phyloP scores from a whole-genome alignment of 2,329 filamentous ascomycete species.

The Colletotrichum ledebouriae region DNA sequence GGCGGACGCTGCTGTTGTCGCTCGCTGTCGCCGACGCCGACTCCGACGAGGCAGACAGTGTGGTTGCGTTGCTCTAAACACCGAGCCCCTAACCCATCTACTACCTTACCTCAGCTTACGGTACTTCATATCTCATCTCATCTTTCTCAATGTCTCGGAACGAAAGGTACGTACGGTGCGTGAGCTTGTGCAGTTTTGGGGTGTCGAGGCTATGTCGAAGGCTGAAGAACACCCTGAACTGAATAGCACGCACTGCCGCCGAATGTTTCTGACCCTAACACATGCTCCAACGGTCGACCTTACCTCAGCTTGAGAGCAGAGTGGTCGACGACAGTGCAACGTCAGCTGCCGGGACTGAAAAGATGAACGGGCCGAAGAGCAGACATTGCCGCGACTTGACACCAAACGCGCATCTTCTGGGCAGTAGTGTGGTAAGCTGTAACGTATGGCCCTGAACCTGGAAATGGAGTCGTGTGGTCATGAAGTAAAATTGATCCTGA shows the following conservation, averaged over 20 bases:
- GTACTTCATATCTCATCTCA: slow-evolving; percentile 9
- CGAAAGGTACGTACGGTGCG: neutral
- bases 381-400: slow-evolving; percentile 30
- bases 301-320: slow-evolving; percentile 2
- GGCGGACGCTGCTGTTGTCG: slow-evolving; percentile 14
- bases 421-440: neutral
- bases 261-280: slow-evolving; percentile 2
- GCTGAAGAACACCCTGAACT: neutral
- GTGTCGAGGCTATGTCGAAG: slow-evolving; percentile 2
- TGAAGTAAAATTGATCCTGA: neutral
- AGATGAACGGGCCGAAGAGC: slow-evolving; percentile 24
- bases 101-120: no score
- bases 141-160: slow-evolving; percentile 12
- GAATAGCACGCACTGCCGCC: slow-evolving; percentile 6
- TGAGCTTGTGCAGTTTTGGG: neutral
- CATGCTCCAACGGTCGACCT: slow-evolving; percentile 12
- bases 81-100: neutral
- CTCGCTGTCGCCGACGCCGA: slow-evolving; percentile 23
- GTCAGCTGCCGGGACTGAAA: slow-evolving; percentile 6
- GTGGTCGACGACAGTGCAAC: neutral
- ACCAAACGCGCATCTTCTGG: slow-evolving; percentile 26
- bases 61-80: neutral
- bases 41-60: neutral
- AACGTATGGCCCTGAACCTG: slow-evolving; percentile 15
- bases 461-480: slow-evolving; percentile 3